A percentile compares a stretch with the other conserved stretches of the same genome.
These are phyloP conservation scores for Penicillium griseofulvum DNA, from an alignment of 2,329 filamentous ascomycete genomes.

Conservation along the genomic window DNA sequence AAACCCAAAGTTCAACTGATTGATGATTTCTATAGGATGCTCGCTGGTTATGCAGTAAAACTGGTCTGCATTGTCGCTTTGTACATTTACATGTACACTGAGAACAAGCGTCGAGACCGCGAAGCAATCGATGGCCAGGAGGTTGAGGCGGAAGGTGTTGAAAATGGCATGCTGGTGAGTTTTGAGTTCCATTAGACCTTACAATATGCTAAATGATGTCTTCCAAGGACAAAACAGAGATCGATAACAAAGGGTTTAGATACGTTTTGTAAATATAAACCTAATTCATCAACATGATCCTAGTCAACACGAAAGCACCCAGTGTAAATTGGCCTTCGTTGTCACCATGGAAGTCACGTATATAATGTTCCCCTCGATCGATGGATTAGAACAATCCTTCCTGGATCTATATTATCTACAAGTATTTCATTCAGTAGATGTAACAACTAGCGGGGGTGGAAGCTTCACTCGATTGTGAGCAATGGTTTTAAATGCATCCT, in stretches of 20 bases:
- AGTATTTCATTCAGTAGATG: too few species aligned
- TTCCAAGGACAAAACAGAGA: conserved; percentile 49
- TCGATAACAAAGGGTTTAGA: conserved; percentile 56
- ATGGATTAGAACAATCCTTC: too few species aligned
- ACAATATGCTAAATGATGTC: neutral
- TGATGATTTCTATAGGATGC: conserved; percentile 44
- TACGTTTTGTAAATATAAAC: conserved; percentile 44
- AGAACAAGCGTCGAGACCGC: conserved; percentile 55
- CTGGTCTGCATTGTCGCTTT: conserved; percentile 50
- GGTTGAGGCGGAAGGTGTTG: conserved; percentile 52
- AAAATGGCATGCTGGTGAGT: conserved; percentile 53
- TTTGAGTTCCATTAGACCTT: neutral
- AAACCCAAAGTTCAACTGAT: neutral
- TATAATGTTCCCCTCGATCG: too few species aligned
- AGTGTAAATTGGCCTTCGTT: too few species aligned
- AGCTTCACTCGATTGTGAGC: too few species aligned
- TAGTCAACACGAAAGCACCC: too few species aligned
- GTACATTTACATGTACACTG: conserved; percentile 56
- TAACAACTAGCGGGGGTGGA: too few species aligned
- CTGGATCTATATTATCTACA: too few species aligned
- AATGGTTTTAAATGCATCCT: too few species aligned
- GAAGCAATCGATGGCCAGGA: conserved; percentile 42
- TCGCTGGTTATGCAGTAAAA: conserved; percentile 57
- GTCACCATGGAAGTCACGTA: too few species aligned
- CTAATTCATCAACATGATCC: too few species aligned